These are phyloP conservation scores for Torulaspora pretoriensis DNA, from an alignment of 1,139 yeast species.

Conservation along the genomic window DNA sequence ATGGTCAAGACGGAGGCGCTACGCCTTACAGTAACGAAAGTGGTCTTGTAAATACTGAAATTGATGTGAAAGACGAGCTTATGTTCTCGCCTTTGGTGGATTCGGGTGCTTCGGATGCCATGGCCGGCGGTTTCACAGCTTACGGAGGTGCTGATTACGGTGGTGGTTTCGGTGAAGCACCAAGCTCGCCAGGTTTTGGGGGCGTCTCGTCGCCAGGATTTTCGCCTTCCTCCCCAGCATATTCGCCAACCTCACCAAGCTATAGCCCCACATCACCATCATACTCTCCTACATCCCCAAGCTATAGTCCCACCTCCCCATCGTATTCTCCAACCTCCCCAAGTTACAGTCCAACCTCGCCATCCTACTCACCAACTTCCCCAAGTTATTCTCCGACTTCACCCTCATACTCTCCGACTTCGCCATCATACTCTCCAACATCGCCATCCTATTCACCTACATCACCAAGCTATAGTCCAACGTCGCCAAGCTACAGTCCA, in stretches of 20 bases:
- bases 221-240: slow-evolving; percentile 71
- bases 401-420: slow-evolving; percentile 70
- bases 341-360: slow-evolving; percentile 58
- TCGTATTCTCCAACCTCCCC: slow-evolving; percentile 71
- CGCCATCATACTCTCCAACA: slow-evolving; percentile 56
- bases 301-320: slow-evolving; percentile 71
- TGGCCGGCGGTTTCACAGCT: slow-evolving; percentile 85
- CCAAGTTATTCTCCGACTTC: slow-evolving; percentile 58
- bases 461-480: slow-evolving; percentile 53
- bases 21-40: slow-evolving; percentile 87
- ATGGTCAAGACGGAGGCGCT: slow-evolving; percentile 76
- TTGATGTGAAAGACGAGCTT: slow-evolving; percentile 75
- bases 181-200: slow-evolving; percentile 70
- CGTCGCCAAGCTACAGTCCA: slow-evolving; percentile 57
- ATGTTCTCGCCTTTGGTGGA: slow-evolving; percentile 94
- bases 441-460: slow-evolving; percentile 63
- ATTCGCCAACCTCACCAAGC: slow-evolving; percentile 68
- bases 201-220: slow-evolving; percentile 70
- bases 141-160: slow-evolving; percentile 68
- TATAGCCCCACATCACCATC: slow-evolving; percentile 69
- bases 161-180: slow-evolving; percentile 61
- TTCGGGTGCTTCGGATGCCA: slow-evolving; percentile 70
- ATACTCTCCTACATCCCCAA: slow-evolving; percentile 69
- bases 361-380: slow-evolving; percentile 61
- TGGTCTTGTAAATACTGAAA: slow-evolving; percentile 67